Conservation (phyloP, 352 stramenopile species). For the Phytophthora nicotianae region DNA sequence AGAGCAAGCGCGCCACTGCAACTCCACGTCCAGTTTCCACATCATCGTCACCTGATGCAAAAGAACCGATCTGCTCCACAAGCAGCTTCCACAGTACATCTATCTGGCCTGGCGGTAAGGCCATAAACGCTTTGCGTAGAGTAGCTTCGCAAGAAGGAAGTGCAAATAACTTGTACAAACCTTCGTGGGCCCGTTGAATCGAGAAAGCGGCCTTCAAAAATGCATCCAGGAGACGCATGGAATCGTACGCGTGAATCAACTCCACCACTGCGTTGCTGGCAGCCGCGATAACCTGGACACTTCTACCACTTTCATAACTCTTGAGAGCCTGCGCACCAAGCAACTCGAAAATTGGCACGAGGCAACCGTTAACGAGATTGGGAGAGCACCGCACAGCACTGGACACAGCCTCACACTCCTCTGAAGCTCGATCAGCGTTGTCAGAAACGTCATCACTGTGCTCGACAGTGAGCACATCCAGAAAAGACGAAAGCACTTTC, state of each 20-base stretch:
- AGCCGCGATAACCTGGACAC: conserved; percentile 5
- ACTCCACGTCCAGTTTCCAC: conserved; percentile 31
- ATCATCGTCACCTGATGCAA: conserved; percentile 20
- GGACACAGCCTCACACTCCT: conserved; percentile 56
- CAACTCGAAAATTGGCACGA: conserved; percentile 66
- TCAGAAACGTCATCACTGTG: conserved; percentile 10
- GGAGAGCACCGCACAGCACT: conserved; percentile 73
- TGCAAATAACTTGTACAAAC: conserved; percentile 58
- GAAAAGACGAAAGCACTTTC: conserved; percentile 64
- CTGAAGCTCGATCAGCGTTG: conserved; percentile 24
- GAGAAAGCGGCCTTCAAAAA: conserved; percentile 52
- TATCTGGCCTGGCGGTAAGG: conserved; percentile 75
- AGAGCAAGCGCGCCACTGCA: conserved; percentile 68
- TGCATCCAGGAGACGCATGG: conserved; percentile 80
- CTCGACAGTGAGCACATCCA: conserved; percentile 28
- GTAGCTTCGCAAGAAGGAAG: conserved; percentile 46
- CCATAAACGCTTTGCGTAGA: conserved; percentile 75
- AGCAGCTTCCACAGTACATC: conserved; percentile 79
- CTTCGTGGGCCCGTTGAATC: conserved; percentile 35
- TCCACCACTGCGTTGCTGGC: conserved; percentile 54
- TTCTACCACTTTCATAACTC: conserved; percentile 8
- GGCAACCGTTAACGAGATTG: conserved; percentile 74
- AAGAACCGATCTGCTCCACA: conserved; percentile 51
- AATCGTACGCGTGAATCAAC: conserved; percentile 79
- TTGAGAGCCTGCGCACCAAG: conserved; percentile 41